A percentile compares a stretch with the other conserved stretches of the same genome.
These are phyloP conservation scores for Odontarrhena argentea DNA, from an alignment of 345 rosid species.

Conservation along the genomic window DNA sequence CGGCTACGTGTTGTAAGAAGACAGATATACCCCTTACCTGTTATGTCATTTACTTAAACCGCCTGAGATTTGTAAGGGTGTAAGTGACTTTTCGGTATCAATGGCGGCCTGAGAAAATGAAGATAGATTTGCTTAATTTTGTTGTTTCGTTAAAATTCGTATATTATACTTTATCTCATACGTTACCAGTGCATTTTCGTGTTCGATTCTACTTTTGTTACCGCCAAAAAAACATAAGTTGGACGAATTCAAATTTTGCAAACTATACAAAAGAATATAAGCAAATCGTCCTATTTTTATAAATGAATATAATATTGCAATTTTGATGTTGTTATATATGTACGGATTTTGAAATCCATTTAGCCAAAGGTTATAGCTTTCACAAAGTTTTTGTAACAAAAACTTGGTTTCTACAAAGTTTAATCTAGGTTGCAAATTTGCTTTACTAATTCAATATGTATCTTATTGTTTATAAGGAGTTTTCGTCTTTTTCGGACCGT, in stretches of 20 bases:
- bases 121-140: slow-evolving; percentile 1
- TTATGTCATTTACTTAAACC: slow-evolving; percentile 7
- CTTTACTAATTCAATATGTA: no score
- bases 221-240: slow-evolving; percentile 32
- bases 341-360: no score
- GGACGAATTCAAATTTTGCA: slow-evolving; percentile 34
- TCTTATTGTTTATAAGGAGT: no score
- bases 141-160: slow-evolving; percentile 11
- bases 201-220: slow-evolving; percentile 29
- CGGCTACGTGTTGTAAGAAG: slow-evolving; percentile 20
- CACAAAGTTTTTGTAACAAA: no score
- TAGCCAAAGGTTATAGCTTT: no score
- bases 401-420: no score
- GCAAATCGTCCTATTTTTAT: neutral
- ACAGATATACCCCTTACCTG: slow-evolving; percentile 30
- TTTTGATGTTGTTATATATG: no score
- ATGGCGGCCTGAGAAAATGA: slow-evolving; percentile 11
- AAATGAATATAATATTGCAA: neutral
- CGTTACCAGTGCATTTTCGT: slow-evolving; percentile 17
- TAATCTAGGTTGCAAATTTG: no score
- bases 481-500: no score
- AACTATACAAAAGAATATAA: slow-evolving; percentile 13
- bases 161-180: neutral
- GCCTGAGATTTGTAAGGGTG: slow-evolving; percentile 9
- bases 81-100: neutral